Evolutionary conservation across 2,329 filamentous ascomycete species (phyloP), one percentile per base, ranked within the genome.

Genomic region (Thielaviopsis euricoi): DNA sequence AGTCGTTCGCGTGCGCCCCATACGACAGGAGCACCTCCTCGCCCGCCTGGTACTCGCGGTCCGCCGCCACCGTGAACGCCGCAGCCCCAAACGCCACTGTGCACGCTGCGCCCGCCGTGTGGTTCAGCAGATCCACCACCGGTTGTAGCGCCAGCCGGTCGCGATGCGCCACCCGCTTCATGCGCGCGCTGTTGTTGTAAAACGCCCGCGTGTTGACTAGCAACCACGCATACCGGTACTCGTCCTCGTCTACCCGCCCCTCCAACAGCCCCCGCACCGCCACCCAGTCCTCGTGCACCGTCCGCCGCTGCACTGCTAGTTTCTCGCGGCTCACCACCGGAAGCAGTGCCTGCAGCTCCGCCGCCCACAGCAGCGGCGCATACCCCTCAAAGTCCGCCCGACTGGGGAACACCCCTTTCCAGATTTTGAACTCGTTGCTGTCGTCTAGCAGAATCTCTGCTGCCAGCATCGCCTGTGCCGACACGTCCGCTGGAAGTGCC

Each of bases 381-480:
- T 65, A 66, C 52, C 66, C 61, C 49, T 63, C 62, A 60, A 94
- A 78, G 63, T 87, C 83, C 6, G 72, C 68, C 1, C 70, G 68
- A 0, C 75, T 77, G 0, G 89, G 88, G 71, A 88, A 83, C 15
- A 86, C 79, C 57, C 76, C 76, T 64, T 77, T 74, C 86, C 86
- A 91, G 19, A 73, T 67, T 0, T 70, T 69, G 62, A 78, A 77
- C 23, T 74, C 73, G 19, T 70, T 64, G 13, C 43, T 51, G 7
- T 56, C 43, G 26, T 53, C 52, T 6, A 72, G 67, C 1, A 68
- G 67, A 58, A 90, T 72, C 60, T 82, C 80, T 1, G 82, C 76
- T n/a, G 88, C 85, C 7, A 93, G 74, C 46, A 88, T 77, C 26
- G 82, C 84, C 64, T 94, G 88, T 22, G 86, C 76, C 2, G 80